Base-by-base conservation (phyloP, 106 monocot species). In the Apostasia shenzhenica region DNA sequence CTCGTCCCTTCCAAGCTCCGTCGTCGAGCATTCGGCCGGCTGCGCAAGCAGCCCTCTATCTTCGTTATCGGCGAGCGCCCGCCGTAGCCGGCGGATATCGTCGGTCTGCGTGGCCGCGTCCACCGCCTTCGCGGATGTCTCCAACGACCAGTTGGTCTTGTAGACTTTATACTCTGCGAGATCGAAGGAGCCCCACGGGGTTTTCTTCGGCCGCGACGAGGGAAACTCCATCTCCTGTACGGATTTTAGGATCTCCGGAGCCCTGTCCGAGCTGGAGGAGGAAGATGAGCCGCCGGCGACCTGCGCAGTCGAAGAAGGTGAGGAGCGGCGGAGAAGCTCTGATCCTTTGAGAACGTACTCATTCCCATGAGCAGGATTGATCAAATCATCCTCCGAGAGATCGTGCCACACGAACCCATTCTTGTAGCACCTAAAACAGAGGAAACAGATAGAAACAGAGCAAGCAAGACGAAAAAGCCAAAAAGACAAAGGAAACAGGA, bases 401-500 rank as follows among this genome's bases (percentile, higher is more conserved):
- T 93, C 93, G 48, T 93, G 89, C 93, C 93, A 93, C 61, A 93
- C 93, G 57, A 81, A 93, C 46, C 93, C 93, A 55, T 86, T 91
- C 77, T 84, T 95, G 72, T 95, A 95, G 70, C 85, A 78, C 81
- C 90, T 94, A 54, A 72, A 73, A 55, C 47, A 37, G 13, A 10
- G 48, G 56, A 9, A 40, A 45, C 38, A 11, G 70, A 41, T 1
- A 71, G 9, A 11, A 41, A 14, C 37, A 8, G 7, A 39, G 6
- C 5, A 11, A 61, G 68, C 3, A 61, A 39, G 3, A 38, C 9
- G 11, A 8, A 37, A 61, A 10, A 43, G 62, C 62, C 4, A 5
- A 45, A 5, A 44, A 60, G 8, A 7, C 54, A 66, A 55, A 59
- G 9, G 47, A 37, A 39, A 39, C 39, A 14, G 38, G n/a, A 44